Evolutionary conservation across 257 asterid species (phyloP), one percentile per base, ranked within the genome.

Genomic region (Nicotiana paniculata): DNA sequence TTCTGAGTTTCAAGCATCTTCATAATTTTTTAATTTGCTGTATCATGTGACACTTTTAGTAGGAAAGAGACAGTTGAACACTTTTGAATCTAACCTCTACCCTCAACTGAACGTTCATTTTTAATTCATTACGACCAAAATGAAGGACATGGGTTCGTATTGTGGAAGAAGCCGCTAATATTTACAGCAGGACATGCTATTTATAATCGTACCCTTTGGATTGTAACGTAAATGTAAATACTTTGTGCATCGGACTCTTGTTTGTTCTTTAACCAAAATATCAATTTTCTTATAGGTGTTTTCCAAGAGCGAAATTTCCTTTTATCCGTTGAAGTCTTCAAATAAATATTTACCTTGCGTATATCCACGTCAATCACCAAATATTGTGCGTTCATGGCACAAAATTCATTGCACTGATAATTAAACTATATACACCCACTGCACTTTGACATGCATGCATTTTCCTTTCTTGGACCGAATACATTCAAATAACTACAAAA

Each of bases 11-110:
- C 72, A 30, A 80, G 86, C 86, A 86, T 77, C 81, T 83, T 77
- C 4, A 62, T 68, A 17, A 24, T 65, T 59, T 30, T 39, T 81
- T 35, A 83, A 86, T 87, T 79, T 85, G 88, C 51, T 24, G 75
- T 59, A 32, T 85, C 94, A 89, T 87, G 94, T 91, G 92, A 81
- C 54, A 80, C 76, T 76, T 69, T 82, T 80, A 85, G 80, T 81
- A 58, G 81, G 79, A 69, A 81, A 85, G 85, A 76, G 84, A 86
- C 89, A 86, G 86, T 81, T 81, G 79, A 78, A 79, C 87, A 82
- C 82, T 75, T 58, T 58, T 77, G 55, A 55, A 55, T 74, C 43
- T 66, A 11, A 12, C 69, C 13, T 63, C 17, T 18, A 58, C 63
- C 1, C 28, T 58, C 21, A 17, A 58, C 63, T 58, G 4, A 24